Evolutionary conservation across 2,329 filamentous ascomycete genomes (phyloP).

Genomic region (Claviceps sorghi): DNA sequence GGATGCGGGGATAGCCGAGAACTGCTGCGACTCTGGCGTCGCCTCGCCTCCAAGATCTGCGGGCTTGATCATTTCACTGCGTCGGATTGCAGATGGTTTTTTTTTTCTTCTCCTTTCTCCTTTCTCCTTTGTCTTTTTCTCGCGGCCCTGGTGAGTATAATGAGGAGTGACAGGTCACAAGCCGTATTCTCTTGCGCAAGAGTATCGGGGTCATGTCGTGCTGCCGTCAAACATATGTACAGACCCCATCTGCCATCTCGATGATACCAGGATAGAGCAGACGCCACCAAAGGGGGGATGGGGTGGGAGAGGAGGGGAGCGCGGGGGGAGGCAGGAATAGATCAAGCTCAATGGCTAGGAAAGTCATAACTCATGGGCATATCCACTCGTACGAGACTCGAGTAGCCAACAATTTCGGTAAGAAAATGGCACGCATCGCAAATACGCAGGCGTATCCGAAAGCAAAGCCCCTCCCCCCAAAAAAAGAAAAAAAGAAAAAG

Average conservation of each 20-base stretch:
- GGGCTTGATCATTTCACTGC: neutral
- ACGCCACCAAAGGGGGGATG: too few species aligned
- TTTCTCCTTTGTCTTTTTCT: too few species aligned
- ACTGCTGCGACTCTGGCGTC: neutral
- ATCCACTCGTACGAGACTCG: neutral
- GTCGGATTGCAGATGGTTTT: neutral
- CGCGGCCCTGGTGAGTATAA: neutral
- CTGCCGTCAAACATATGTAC: neutral
- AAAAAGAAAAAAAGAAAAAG: too few species aligned
- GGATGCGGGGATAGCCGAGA: neutral
- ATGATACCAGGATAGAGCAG: neutral
- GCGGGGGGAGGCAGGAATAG: neutral
- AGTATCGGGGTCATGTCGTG: neutral
- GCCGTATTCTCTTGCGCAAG: neutral
- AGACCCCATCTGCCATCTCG: neutral
- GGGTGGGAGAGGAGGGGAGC: neutral
- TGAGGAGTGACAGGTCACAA: neutral
- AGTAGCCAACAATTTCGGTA: constrained; percentile 1
- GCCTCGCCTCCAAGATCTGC: neutral
- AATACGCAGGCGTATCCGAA: neutral
- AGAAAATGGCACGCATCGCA: neutral
- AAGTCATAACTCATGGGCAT: neutral
- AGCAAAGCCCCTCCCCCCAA: too few species aligned
- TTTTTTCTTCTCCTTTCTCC: too few species aligned
- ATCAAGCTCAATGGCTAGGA: too few species aligned